Base-by-base conservation (phyloP, 345 rosid species). In the Dipteronia dyeriana region DNA sequence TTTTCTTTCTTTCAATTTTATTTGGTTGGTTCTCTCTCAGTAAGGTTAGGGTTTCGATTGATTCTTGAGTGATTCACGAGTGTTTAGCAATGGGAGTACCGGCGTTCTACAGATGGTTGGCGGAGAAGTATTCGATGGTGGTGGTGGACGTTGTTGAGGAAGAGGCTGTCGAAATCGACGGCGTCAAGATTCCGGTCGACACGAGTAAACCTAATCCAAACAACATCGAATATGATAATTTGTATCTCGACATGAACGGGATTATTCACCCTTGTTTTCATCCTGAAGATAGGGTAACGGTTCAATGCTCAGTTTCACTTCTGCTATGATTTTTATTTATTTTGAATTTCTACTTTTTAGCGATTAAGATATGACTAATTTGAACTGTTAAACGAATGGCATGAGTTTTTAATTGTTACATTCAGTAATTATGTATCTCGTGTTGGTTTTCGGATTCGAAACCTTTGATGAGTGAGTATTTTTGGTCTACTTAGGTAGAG, bases 161-260 rank as follows among this genome's bases (percentile, higher is more conserved):
- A 80, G 97, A 90, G 64, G 83, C 98, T 0, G 90, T 88, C 26
- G 90, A 83, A 13, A 83, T 89, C 73, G 88, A 88, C 17, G 95
- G 91, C 69, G 89, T 82, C 73, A 76, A 82, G 73, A 79, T 94
- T 75, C 97, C 98, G 2, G 91, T 96, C 66, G 92, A 96, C 76
- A 87, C 98, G 10, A 94, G 97, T 70, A 85, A 83, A 78, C 90
- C 92, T 68, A 94, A 92, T 71, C 97, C 99, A 10, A 96, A 94
- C 78, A 79, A 80, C n/a, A 19, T 90, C 63, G 98, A 96, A 78
- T 96, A 80, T 75, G 99, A 96, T 71, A 94, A 94, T 83, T 84
- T 96, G 26, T 96, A 94, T 83, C 99, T 96, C 86, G 99, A 96
- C 57, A 96, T 94, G 99, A 96, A 96, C 82, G 97, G 97, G 88